These are phyloP conservation scores for Blastomyces emzantsi DNA, from an alignment of 2,329 filamentous ascomycete genomes.

Conservation along the genomic window DNA sequence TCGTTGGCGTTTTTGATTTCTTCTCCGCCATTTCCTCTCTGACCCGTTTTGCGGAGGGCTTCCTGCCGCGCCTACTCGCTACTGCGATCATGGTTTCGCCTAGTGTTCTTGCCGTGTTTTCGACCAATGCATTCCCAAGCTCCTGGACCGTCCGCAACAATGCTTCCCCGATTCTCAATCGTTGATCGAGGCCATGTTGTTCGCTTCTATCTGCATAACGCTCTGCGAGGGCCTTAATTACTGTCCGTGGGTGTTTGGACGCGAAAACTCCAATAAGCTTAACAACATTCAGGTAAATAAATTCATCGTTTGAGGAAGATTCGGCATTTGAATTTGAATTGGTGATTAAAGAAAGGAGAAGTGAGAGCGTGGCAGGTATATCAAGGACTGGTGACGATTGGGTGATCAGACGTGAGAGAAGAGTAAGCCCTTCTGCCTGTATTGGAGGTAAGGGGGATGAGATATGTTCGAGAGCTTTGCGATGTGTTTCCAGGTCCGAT, in stretches of 20 bases:
- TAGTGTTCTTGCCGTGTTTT: conserved; percentile 30
- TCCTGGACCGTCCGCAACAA: conserved; percentile 35
- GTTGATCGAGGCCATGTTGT: conserved; percentile 30
- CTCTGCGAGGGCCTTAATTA: conserved; percentile 33
- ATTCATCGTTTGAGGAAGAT: conserved; percentile 33
- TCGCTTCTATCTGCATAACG: conserved; percentile 34
- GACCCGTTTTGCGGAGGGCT: conserved; percentile 27
- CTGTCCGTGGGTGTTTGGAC: conserved; percentile 35
- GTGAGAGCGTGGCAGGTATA: conserved; percentile 34
- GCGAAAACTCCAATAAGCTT: conserved; percentile 34
- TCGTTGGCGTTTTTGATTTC: conserved; percentile 23
- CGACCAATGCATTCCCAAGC: conserved; percentile 30
- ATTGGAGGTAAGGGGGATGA: conserved; percentile 35
- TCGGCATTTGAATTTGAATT: conserved; percentile 26
- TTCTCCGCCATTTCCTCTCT: conserved; percentile 24
- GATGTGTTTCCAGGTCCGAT: conserved; percentile 34
- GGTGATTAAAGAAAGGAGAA: conserved; percentile 33
- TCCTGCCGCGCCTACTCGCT: conserved; percentile 32
- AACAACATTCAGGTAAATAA: conserved; percentile 37
- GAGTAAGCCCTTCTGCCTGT: conserved; percentile 37
- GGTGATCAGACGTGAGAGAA: conserved; percentile 32
- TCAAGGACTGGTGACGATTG: conserved; percentile 36
- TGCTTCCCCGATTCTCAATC: conserved; percentile 36
- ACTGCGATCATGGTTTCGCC: conserved; percentile 34
- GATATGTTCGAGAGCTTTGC: conserved; percentile 34